Conservation (phyloP, 2,329 filamentous ascomycete genomes). For the Neophaeococcomyces mojaviensis region DNA sequence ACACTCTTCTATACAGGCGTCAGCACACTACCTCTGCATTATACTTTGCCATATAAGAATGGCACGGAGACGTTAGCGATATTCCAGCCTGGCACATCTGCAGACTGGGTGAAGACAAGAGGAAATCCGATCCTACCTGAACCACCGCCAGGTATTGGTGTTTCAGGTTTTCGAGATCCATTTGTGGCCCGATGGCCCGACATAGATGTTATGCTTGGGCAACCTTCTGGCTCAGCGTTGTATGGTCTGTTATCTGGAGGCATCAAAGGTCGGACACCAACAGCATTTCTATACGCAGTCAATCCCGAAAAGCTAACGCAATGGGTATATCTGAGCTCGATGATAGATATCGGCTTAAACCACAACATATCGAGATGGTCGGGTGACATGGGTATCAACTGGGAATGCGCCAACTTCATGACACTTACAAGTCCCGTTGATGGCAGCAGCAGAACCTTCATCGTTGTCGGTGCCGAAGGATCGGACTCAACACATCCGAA, state of each 20-base stretch:
- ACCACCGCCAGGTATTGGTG: conserved; percentile 27
- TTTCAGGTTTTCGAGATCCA: conserved; percentile 39
- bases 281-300: conserved; percentile 42
- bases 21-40: conserved; percentile 33
- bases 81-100: conserved; percentile 32
- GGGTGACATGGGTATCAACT: conserved; percentile 45
- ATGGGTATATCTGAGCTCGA: conserved; percentile 41
- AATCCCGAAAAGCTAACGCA: conserved; percentile 32
- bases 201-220: conserved; percentile 18
- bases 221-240: conserved; percentile 19
- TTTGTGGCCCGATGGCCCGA: conserved; percentile 29
- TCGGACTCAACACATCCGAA: conserved; percentile 13
- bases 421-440: conserved; percentile 31
- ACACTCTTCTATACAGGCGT: conserved; percentile 37
- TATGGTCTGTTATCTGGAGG: conserved; percentile 46
- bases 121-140: conserved; percentile 34
- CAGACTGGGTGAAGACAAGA: conserved; percentile 29
- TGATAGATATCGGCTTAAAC: conserved; percentile 36
- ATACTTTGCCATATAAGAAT: conserved; percentile 31
- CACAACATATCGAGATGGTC: conserved; percentile 39
- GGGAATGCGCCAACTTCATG: conserved; percentile 45
- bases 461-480: conserved; percentile 43
- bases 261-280: conserved; percentile 33
- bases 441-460: conserved; percentile 30
- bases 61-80: conserved; percentile 34